phyloP scores from a whole-genome alignment of 2,329 filamentous ascomycete genomes.

The Verticillium alfalfae region DNA sequence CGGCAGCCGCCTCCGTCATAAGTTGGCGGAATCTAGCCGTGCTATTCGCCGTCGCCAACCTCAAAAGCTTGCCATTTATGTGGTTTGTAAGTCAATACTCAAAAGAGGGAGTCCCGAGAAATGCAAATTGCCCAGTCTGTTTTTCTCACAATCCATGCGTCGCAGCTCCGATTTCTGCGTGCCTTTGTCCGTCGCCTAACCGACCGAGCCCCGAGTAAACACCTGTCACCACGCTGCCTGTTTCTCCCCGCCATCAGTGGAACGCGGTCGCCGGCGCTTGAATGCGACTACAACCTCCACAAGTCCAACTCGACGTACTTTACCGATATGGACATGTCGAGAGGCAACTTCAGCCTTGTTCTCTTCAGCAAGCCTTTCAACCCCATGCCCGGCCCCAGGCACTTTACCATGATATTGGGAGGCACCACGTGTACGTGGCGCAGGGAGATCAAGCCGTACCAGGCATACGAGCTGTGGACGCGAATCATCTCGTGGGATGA shows the following conservation, averaged over 20 bases:
- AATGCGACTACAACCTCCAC: conserved; percentile 83
- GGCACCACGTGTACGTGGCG: conserved; percentile 3
- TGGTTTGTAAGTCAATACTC: conserved; percentile 1
- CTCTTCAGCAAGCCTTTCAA: conserved; percentile 40
- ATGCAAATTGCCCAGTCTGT: neutral
- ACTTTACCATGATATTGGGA: conserved; percentile 44
- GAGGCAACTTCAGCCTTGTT: conserved; percentile 72
- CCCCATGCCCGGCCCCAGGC: conserved; percentile 42
- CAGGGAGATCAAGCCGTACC: conserved; percentile 7
- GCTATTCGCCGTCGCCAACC: conserved; percentile 1
- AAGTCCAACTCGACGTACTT: conserved; percentile 88
- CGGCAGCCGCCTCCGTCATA: too few relatives aligned
- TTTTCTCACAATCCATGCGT: too few relatives aligned
- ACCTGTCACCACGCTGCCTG: conserved; percentile 20
- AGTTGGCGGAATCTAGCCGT: too few relatives aligned
- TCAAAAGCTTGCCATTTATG: conserved; percentile 3
- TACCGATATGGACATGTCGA: conserved; percentile 74
- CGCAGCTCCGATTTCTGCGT: conserved; percentile 25
- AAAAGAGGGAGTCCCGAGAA: neutral
- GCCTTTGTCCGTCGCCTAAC: conserved; percentile 24
- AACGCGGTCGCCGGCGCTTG: conserved; percentile 62
- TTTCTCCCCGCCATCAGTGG: conserved; percentile 46
- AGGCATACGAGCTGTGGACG: conserved; percentile 8
- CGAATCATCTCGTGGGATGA: conserved; percentile 54
- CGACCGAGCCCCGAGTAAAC: conserved; percentile 11